Evolutionary conservation across 2,329 filamentous ascomycete species (phyloP), one percentile per base, ranked within the genome.

Genomic region (Fusarium liriodendri): DNA sequence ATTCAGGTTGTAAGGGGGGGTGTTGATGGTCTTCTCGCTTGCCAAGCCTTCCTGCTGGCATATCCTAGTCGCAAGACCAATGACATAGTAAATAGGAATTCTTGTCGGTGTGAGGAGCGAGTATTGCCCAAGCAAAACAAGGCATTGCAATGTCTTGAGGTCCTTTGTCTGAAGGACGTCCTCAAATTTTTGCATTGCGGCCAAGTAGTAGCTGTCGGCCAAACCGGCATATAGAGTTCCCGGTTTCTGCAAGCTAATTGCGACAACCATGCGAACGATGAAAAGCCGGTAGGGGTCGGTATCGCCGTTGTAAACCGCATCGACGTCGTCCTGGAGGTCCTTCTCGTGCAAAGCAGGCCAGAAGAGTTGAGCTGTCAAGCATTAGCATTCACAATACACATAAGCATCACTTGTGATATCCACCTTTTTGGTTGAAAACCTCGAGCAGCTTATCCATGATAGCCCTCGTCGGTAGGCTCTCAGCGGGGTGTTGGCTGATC

Each of bases 161-260:
- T 98, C 94, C 87, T 97, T 98, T n/a, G 93, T 91, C 62, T 92
- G 91, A 64, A 98, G 89, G 13, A 97, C 92, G 4, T 91, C 90
- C 81, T 98, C 94, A 70, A 98, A 91, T 77, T 92, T 92, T 71
- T 92, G 91, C 84, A 98, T 91, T 6, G 96, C 96, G 27, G 95
- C 94, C 25, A 98, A 88, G 79, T 98, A 98, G 84, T 97, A 98
- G 80, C 95, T 95, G 83, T 98, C 96, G 33, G 97, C 96, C 32
- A 98, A 86, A 27, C 95, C 95, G n/a, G 95, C 95, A 82, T 97
- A 98, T 74, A 94, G 92, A 0, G 92, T 90, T 80, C 95, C 94
- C 78, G 98, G 88, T 82, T 97, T 98, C 83, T 98, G 96, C 83
- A 98, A 89, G 81, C 95, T 96, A 79, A 98, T 97, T 33, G 97